Evolutionary conservation across 2,329 filamentous ascomycete genomes (phyloP).

Genomic region (Beauveria sp.): DNA sequence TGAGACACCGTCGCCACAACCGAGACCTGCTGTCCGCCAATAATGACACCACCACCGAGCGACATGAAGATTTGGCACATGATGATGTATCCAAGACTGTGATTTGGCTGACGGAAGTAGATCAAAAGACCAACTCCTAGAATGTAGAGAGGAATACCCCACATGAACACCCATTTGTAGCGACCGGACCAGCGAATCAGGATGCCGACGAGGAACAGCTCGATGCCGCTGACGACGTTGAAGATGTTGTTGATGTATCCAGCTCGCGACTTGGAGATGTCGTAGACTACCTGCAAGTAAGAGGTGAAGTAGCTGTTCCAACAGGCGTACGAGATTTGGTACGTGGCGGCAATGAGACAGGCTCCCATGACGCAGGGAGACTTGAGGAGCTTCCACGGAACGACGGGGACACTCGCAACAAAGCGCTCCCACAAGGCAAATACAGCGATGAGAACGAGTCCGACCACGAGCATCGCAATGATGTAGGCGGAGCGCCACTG

Average conservation of each 20-base stretch:
- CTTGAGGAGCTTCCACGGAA: conserved; percentile 33
- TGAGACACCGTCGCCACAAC: conserved; percentile 26
- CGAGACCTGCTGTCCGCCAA: conserved; percentile 25
- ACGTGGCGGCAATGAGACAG: conserved; percentile 18
- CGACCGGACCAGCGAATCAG: conserved; percentile 24
- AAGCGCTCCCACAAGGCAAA: conserved; percentile 40
- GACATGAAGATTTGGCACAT: conserved; percentile 33
- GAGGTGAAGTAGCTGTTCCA: conserved; percentile 36
- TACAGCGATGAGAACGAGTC: conserved; percentile 40
- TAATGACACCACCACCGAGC: conserved; percentile 19
- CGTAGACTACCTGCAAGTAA: conserved; percentile 31
- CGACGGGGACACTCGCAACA: conserved; percentile 38
- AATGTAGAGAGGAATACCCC: conserved; percentile 25
- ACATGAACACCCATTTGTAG: conserved; percentile 26
- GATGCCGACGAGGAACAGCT: conserved; percentile 31
- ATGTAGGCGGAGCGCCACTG: conserved; percentile 35
- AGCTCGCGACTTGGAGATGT: conserved; percentile 20
- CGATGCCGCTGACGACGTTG: conserved; percentile 31
- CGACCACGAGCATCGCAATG: conserved; percentile 42
- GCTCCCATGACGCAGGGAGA: conserved; percentile 19
- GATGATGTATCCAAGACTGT: conserved; percentile 26
- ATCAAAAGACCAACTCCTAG: conserved; percentile 26
- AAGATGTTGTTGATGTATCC: conserved; percentile 28
- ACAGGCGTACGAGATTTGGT: conserved; percentile 24
- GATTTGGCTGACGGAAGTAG: conserved; percentile 25